Evolutionary conservation across 106 monocot genomes (phyloP), one percentile per base, ranked within the genome.

Genomic region (Platanthera zijinensis): DNA sequence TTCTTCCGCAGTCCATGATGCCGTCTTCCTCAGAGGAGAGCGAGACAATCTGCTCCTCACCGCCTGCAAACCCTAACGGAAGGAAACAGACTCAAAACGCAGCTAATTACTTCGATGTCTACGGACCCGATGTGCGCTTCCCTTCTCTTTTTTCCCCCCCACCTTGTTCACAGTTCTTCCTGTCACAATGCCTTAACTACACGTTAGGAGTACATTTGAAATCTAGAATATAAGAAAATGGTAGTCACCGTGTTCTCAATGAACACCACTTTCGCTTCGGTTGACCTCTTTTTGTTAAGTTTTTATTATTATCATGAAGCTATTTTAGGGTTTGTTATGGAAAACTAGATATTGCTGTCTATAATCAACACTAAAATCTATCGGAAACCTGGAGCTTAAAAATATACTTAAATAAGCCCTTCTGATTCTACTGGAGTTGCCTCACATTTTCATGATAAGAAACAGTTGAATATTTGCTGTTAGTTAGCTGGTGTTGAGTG

Each of bases 71-170:
- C 17, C 49, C 48, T 71, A 49, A 49, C 71, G 49, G 49, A 6
- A 30, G 71, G 48, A 17, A 48, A 18, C 17, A 49, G 48, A 0
- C 3, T 8, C 2, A 48, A 15, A 71, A 17, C 71, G 13, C 48
- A 13, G 48, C 13, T n/a, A 48, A 6, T 48, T 49, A 71, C 71
- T 48, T 71, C 18, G 71, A 71, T 71, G 17, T 71, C 48, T 71
- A 48, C 71, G 71, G 71, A 7, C 71, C 71, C 47, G 49, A 71
- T 71, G 71, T 71, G n/a, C 71, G 47, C 6, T 71, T n/a, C 45
- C 32, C 7, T 25, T 32, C 11, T 63, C 3, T 69, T 10, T n/a
- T 30, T 17, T 71, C 19, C 9, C 48, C 19, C 9, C 48, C 48
- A 48, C 7, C 46, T 47, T 10, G 61, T 61, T 61, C 61, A 6